Base-by-base conservation (phyloP, 352 stramenopile species). In the Pythium insidiosum region DNA sequence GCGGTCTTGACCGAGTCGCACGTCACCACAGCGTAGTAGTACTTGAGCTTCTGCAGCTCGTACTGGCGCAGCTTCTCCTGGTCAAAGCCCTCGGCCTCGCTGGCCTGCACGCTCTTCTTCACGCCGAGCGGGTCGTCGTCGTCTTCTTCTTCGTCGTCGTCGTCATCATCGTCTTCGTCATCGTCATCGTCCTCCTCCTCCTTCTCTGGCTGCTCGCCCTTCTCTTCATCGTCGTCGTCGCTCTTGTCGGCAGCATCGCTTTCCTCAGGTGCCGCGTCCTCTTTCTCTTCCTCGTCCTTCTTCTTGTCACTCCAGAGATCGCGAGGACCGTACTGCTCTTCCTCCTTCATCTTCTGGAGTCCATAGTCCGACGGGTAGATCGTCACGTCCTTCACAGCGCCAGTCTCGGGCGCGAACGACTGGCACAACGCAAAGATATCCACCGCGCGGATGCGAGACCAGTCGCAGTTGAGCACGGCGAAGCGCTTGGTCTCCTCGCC, bases 351-450 rank as follows among this genome's bases (percentile, higher is more conserved):
- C 52, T 84, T 84, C 68, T 98, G 53, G 34, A 94, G 78, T 13
- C 96, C 96, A 69, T 88, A 99, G 56, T 99, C 89, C 23, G 87
- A 98, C 13, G 88, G 85, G 73, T 97, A 99, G 47, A 99, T 93
- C 19, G 88, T 90, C 25, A 99, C 94, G 44, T 84, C 73, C 53
- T 90, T 75, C 20, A 99, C 70, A 2, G 73, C 66, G 23, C 91
- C 92, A 1, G 78, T 90, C 22, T 80, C 67, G 25, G 88, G 87
- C 26, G 96, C 94, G 47, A 97, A 98, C 29, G 93, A 97, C 53
- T 90, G 68, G 23, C 97, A 89, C 23, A 98, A 80, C 31, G 89
- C 89, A 59, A 97, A 97, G 21, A 99, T 52, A 68, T 99, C 96
- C 24, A 97, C 81, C 3, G 95, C 94, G 31, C 89, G 87, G 41